Percentiles rank a stretch among this genome's conserved stretches.
Conservation (phyloP, 345 rosid genomes). For the Brassica napus region DNA sequence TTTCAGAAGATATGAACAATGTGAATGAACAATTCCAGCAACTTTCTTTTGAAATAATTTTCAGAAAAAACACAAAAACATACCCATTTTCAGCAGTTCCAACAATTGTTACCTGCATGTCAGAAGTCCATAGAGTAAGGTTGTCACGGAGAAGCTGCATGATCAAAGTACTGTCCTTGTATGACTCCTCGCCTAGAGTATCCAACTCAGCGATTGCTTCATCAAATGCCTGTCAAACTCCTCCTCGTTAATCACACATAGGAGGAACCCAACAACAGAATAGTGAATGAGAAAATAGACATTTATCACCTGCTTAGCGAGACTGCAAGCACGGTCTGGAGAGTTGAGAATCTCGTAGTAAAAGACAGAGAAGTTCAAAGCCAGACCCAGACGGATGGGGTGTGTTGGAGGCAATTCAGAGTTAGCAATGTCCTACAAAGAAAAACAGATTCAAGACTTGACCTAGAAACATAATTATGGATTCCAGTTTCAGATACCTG, state of each 20-base stretch:
- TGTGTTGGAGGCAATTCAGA: slow-evolving; percentile 84
- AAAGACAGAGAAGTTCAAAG: slow-evolving; percentile 86
- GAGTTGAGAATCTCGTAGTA: slow-evolving; percentile 90
- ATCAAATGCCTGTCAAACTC: slow-evolving; percentile 65
- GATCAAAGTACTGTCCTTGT: slow-evolving; percentile 94
- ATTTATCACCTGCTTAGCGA: slow-evolving; percentile 74
- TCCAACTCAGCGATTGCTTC: slow-evolving; percentile 97
- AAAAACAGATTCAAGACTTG: slow-evolving; percentile 4
- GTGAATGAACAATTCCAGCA: neutral
- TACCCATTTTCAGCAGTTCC: no score
- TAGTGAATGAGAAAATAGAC: neutral
- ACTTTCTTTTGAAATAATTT: neutral
- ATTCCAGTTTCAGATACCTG: slow-evolving; percentile 52
- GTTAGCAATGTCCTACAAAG: slow-evolving; percentile 79
- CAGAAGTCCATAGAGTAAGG: slow-evolving; percentile 95
- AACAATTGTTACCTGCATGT: slow-evolving; percentile 72
- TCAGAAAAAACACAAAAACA: neutral
- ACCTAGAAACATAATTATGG: slow-evolving; percentile 2
- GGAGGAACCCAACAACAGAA: neutral
- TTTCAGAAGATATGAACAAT: neutral
- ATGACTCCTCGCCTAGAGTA: slow-evolving; percentile 91
- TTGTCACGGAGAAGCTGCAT: slow-evolving; percentile 98
- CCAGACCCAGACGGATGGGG: slow-evolving; percentile 84
- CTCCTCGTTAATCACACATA: neutral
- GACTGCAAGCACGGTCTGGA: slow-evolving; percentile 92